phyloP scores from a whole-genome alignment of 2,329 filamentous ascomycete genomes.

The Xylaria sp. region DNA sequence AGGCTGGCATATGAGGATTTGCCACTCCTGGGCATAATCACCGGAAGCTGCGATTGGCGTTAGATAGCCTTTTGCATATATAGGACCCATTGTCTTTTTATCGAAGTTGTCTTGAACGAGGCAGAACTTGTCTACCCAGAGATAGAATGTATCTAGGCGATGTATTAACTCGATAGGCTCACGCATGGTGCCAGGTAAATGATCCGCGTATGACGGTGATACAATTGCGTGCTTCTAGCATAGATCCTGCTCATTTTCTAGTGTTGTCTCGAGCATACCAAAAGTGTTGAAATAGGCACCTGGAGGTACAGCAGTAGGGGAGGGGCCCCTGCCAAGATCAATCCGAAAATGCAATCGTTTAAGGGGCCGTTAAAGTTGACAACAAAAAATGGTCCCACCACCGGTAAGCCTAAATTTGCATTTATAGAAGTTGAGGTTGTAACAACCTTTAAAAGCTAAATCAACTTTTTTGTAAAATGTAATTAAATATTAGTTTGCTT shows the following conservation, averaged over 20 bases:
- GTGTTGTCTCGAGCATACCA: not conserved
- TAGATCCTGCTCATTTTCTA: not conserved
- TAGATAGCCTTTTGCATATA: not conserved
- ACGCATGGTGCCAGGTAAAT: not conserved
- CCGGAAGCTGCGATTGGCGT: not conserved
- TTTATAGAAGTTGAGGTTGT: not conserved
- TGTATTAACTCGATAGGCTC: not conserved
- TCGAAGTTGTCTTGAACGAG: not conserved
- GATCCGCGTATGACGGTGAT: not conserved
- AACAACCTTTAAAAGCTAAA: not conserved
- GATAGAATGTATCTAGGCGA: not conserved
- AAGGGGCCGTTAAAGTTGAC: too few relatives aligned
- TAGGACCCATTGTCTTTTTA: not conserved
- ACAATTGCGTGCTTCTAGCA: not conserved
- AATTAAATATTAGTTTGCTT: too few relatives aligned
- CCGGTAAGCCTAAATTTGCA: not conserved
- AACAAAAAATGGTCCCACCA: not conserved
- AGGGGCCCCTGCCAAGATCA: too few relatives aligned
- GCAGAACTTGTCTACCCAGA: not conserved
- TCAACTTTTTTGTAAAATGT: constrained; percentile 6
- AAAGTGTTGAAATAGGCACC: too few relatives aligned
- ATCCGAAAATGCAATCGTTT: too few relatives aligned
- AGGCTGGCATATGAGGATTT: not conserved
- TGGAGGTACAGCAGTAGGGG: too few relatives aligned
- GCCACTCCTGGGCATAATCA: not conserved